Base-by-base conservation (phyloP, 768 basidiomycete genomes). In the Xerocomellus dryophilus region DNA sequence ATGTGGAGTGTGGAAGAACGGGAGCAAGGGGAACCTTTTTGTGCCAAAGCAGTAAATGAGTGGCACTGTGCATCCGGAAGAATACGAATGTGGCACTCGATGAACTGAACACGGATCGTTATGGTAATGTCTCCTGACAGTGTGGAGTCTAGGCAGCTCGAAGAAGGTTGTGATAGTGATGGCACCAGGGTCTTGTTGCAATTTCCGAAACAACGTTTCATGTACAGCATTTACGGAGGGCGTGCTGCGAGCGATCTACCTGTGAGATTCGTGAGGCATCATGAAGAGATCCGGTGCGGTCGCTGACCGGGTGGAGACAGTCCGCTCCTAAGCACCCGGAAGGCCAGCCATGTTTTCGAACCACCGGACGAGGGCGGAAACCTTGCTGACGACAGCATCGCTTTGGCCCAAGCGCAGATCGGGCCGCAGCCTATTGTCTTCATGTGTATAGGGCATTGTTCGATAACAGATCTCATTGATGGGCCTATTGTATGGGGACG, bases 291-390 rank as follows among this genome's bases (percentile, higher is more conserved):
- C 55, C 63, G 57, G 63, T 31, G 45, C 9, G 36, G 51, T 7
- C 43, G 50, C 60, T 46, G 59, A 34, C 63, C 63, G 63, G 53
- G 35, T 50, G 40, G 48, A 10, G 34, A 32, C 21, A 40, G 38
- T 6, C 45, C 52, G 21, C 46, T 42, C 41, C 32, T 65, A 62
- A 43, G 50, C 50, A 50, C 27, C 20, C 44, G 63, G 58, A 58
- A 89, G 70, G 0, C 88, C 88, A 4, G 87, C 86, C 74, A 86
- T 83, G n/a, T 64, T 65, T 67, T 90, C 81, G 54, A 92, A 86
- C 90, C 90, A 92, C 6, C 64, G 62, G 2, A 83, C 88, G 29
- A 89, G 75, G 17, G 75, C 71, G 0, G 84, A 80, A 0, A 93
- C 89, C 54, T 78, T 85, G 51, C 81, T 76, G 14, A 92, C 85